Evolutionary conservation across 305 asterid species (phyloP), one percentile per base, ranked within the genome.

Genomic region (Coffea humblotiana): DNA sequence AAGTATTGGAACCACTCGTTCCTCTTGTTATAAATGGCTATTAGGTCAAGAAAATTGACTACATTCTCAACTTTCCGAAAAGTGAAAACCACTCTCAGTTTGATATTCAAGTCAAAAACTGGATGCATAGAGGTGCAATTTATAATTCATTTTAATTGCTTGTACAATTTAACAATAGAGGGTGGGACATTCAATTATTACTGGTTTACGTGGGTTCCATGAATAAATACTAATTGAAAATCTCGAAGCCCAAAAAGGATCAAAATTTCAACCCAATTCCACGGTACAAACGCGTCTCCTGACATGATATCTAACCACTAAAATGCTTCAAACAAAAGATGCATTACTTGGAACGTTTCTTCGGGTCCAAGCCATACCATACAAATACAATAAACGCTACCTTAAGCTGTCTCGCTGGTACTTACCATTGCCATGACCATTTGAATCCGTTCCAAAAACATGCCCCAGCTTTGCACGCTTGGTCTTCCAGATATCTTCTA

Each of bases 401-500:
- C 23, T 64, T 58, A 25, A 43, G 71, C 77, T 58, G 71, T 60
- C 6, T 23, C 14, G 2, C 16, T 1, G 16, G 25, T 16, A 19
- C 71, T 58, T 58, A 40, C 77, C 77, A 47, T 58, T 58, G 19
- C 45, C 65, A 60, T 27, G 82, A 71, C 91, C 90, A 12, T 87
- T 87, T 25, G 74, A 64, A 60, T 90, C 93, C 11, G 84, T 11
- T 18, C 94, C 97, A 67, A 90, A 92, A 21, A 93, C 76, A 47
- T 95, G 99, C 60, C 97, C 97, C 98, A 95, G 90, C 83, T 93
- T 95, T 66, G 91, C 83, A 1, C 97, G 96, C 78, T 93, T 95
- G 0, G 98, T 95, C 89, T 95, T 95, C 97, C 43, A 95, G 81
- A 78, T 93, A 93, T 88, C 93, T 88, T 86, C 84, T 85, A 88